These are phyloP conservation scores for Aspergillus saccharolyticus DNA, from an alignment of 495 filamentous ascomycete species.

Conservation along the genomic window DNA sequence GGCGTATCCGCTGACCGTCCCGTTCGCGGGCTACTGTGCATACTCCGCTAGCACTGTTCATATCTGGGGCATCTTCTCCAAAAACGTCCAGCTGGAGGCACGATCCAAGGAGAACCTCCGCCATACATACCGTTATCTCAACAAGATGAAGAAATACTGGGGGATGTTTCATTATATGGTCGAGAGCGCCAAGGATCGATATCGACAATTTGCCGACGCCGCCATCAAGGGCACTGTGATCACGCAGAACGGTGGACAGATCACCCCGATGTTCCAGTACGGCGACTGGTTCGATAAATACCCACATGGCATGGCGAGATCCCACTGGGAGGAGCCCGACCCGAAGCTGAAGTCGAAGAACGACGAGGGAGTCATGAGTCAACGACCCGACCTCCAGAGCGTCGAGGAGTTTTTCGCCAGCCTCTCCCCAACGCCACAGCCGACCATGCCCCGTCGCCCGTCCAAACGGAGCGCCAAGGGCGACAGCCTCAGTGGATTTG, in stretches of 20 bases:
- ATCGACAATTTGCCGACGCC: slow-evolving; percentile 78
- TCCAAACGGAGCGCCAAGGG: slow-evolving; percentile 33
- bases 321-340: slow-evolving; percentile 77
- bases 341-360: slow-evolving; percentile 63
- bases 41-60: slow-evolving; percentile 91
- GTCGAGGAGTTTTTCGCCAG: slow-evolving; percentile 94
- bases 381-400: slow-evolving; percentile 83
- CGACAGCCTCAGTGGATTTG: slow-evolving; percentile 22
- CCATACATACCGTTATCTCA: slow-evolving; percentile 82
- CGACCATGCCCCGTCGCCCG: slow-evolving; percentile 38
- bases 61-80: slow-evolving; percentile 85
- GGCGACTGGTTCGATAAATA: slow-evolving; percentile 97
- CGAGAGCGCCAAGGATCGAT: slow-evolving; percentile 87
- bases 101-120: slow-evolving; percentile 82
- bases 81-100: slow-evolving; percentile 66
- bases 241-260: slow-evolving; percentile 47
- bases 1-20: slow-evolving; percentile 75
- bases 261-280: slow-evolving; percentile 78
- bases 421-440: slow-evolving; percentile 60
- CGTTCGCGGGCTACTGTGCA: slow-evolving; percentile 91
- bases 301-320: slow-evolving; percentile 80
- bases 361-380: slow-evolving; percentile 75
- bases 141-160: slow-evolving; percentile 96
- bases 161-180: slow-evolving; percentile 96
- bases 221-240: slow-evolving; percentile 45